Evolutionary conservation across 495 filamentous ascomycete species (phyloP).

Genomic region (Hapsidospora chrysogenum): DNA sequence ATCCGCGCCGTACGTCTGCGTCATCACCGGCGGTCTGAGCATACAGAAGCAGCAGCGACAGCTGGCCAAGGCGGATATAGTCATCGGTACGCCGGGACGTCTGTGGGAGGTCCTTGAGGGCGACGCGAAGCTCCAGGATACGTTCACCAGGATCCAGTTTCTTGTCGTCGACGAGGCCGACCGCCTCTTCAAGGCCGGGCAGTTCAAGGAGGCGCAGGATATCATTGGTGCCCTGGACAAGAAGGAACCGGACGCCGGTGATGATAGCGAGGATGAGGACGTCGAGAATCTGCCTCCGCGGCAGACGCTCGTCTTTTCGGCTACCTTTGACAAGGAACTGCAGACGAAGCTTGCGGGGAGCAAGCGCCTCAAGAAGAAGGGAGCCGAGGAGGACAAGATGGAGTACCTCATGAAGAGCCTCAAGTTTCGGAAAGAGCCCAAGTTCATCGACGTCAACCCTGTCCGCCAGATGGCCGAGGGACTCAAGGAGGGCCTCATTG

Average conservation of each 20-base stretch:
- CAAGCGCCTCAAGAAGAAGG: conserved; percentile 24
- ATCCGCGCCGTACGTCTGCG: conserved; percentile 50
- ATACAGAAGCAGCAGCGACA: conserved; percentile 83
- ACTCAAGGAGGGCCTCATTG: conserved; percentile 77
- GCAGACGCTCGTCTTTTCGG: conserved; percentile 92
- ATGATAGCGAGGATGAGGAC: conserved; percentile 18
- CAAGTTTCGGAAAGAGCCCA: conserved; percentile 70
- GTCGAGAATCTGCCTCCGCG: conserved; percentile 23
- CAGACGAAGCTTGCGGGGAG: conserved; percentile 71
- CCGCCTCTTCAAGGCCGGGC: conserved; percentile 75
- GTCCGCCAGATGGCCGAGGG: conserved; percentile 68
- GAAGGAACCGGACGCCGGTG: conserved; percentile 24
- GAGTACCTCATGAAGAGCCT: conserved; percentile 84
- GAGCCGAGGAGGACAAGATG: conserved; percentile 55
- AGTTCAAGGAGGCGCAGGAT: conserved; percentile 86
- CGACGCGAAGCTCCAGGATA: conserved; percentile 30
- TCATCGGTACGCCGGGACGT: conserved; percentile 82
- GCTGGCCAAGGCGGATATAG: conserved; percentile 60
- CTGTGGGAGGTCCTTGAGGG: conserved; percentile 83
- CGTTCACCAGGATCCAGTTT: conserved; percentile 57
- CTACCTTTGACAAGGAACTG: conserved; percentile 79
- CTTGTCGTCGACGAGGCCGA: conserved; percentile 93
- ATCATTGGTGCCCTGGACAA: conserved; percentile 63
- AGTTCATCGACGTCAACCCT: conserved; percentile 85
- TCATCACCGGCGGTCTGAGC: conserved; percentile 79